Conservation (phyloP, 495 filamentous ascomycete species). For the Aspergillus sparsus region DNA sequence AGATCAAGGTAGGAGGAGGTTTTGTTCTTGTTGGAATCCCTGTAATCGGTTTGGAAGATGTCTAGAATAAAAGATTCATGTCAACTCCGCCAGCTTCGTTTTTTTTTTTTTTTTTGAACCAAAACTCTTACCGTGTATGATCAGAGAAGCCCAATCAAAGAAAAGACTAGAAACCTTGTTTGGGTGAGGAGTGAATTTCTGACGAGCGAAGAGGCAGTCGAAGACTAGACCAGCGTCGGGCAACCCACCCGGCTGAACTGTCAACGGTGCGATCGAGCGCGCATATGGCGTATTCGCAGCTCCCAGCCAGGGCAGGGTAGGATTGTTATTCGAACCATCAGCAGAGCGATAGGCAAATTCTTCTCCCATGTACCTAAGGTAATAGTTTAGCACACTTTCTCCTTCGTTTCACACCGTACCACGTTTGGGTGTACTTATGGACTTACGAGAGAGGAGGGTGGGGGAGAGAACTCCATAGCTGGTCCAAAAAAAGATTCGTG, state of each 20-base stretch:
- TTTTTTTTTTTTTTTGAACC: too few species aligned
- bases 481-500: constrained; percentile 67
- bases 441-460: constrained; percentile 55
- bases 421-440: neutral
- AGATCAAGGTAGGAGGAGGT: constrained; percentile 62
- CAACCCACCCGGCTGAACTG: constrained; percentile 51
- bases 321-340: constrained; percentile 70
- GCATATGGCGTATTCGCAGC: constrained; percentile 59
- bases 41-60: constrained; percentile 60
- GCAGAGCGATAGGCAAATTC: constrained; percentile 67
- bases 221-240: constrained; percentile 57
- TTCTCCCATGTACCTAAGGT: constrained; percentile 60
- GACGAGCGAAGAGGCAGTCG: constrained; percentile 54
- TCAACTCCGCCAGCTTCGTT: constrained; percentile 9
- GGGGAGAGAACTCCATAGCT: constrained; percentile 65
- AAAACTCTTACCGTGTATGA: constrained; percentile 50
- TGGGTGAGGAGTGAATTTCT: constrained; percentile 55
- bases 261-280: constrained; percentile 53
- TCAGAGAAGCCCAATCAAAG: constrained; percentile 59
- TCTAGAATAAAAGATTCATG: constrained; percentile 30
- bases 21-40: constrained; percentile 53
- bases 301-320: constrained; percentile 56
- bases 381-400: neutral
- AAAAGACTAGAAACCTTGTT: constrained; percentile 61
- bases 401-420: neutral